These are phyloP conservation scores for Leccinum arenicola DNA, from an alignment of 768 basidiomycete genomes.

Conservation along the genomic window DNA sequence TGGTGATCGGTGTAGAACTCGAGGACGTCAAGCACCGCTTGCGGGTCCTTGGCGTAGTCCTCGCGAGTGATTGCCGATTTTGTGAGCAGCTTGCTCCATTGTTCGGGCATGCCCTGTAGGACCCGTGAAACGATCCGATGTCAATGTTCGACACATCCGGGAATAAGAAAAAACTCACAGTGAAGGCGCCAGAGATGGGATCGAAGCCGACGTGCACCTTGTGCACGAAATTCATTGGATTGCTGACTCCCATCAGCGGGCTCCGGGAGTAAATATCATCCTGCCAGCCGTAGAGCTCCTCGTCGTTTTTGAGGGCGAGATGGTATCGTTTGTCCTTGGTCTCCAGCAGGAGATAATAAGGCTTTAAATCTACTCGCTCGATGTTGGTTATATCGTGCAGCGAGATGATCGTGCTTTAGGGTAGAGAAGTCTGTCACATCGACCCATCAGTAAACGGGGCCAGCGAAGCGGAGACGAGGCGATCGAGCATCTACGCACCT, in stretches of 20 bases:
- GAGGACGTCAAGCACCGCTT: slow-evolving; percentile 94
- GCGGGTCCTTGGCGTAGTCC: slow-evolving; percentile 95
- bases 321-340: slow-evolving; percentile 80
- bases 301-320: slow-evolving; percentile 85
- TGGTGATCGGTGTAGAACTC: slow-evolving; percentile 99
- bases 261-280: slow-evolving; percentile 94
- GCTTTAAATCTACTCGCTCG: slow-evolving; percentile 91
- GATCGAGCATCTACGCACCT: slow-evolving; percentile 51
- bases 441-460: slow-evolving; percentile 3
- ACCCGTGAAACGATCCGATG: background rate
- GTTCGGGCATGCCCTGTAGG: slow-evolving; percentile 86
- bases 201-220: slow-evolving; percentile 99
- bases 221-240: slow-evolving; percentile 97
- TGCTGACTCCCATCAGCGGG: slow-evolving; percentile 89
- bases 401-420: slow-evolving; percentile 54
- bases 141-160: background rate
- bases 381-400: slow-evolving; percentile 82
- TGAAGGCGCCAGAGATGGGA: slow-evolving; percentile 90
- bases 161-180: slow-evolving; percentile 48
- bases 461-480: background rate
- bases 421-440: slow-evolving; percentile 44
- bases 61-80: slow-evolving; percentile 97
- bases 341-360: slow-evolving; percentile 88
- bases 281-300: slow-evolving; percentile 98
- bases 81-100: slow-evolving; percentile 94